Conservation (phyloP, 768 basidiomycete genomes). For the Coprinellus micaceus region DNA sequence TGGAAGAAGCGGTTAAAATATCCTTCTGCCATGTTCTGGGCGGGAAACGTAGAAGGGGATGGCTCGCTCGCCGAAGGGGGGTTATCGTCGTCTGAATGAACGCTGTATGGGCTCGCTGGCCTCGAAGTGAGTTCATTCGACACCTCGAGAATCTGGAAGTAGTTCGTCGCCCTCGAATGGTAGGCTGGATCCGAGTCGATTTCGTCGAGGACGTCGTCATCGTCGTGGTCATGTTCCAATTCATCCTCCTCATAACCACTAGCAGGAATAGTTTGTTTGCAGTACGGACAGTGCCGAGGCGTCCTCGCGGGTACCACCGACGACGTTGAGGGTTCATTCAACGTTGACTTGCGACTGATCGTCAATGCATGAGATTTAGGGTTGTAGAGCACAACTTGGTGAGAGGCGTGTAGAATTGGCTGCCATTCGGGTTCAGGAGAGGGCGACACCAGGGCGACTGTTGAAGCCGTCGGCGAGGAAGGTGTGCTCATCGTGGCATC, state of each 20-base stretch:
- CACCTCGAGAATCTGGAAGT: conserved; percentile 73
- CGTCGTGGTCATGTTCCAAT: conserved; percentile 20
- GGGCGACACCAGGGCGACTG: conserved; percentile 12
- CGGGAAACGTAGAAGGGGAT: conserved; percentile 54
- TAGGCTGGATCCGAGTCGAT: conserved; percentile 38
- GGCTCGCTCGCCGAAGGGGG: conserved; percentile 5
- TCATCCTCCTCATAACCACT: conserved; percentile 12
- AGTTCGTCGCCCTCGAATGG: conserved; percentile 63
- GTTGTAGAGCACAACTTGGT: conserved; percentile 87
- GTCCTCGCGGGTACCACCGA: conserved; percentile 17
- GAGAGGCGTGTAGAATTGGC: conserved; percentile 76
- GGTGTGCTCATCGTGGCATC: conserved; percentile 9
- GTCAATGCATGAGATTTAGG: conserved; percentile 80
- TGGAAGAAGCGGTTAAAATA: conserved; percentile 93
- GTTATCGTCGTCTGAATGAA: conserved; percentile 4
- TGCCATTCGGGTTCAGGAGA: conserved; percentile 51
- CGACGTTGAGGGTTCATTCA: conserved; percentile 12
- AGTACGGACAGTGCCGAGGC: conserved; percentile 61
- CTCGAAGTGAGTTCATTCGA: conserved; percentile 62
- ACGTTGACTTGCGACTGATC: conserved; percentile 39
- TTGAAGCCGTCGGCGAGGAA: conserved; percentile 12
- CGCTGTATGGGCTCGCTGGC: conserved; percentile 46
- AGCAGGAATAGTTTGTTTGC: conserved; percentile 51
- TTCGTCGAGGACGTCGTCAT: conserved; percentile 27
- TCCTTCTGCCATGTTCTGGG: conserved; percentile 81